A percentile compares a stretch with the other conserved stretches of the same genome.
phyloP scores from a whole-genome alignment of 768 basidiomycete species.

The Erythrobasidium yunnanense region DNA sequence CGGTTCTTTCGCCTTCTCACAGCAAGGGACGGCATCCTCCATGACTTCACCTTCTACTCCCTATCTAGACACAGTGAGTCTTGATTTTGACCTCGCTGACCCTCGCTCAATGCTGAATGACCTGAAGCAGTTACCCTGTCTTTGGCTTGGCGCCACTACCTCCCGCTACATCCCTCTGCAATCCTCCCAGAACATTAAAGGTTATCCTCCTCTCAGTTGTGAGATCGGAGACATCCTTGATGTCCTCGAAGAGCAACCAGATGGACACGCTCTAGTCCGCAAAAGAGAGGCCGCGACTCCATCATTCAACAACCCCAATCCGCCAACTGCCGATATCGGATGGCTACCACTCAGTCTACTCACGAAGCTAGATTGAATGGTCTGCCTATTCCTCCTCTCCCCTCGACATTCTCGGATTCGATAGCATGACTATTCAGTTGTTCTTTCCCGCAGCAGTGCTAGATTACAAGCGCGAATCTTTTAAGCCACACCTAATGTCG shows the following conservation, averaged over 20 bases:
- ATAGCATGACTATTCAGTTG: too few species aligned
- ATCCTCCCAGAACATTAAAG: background rate
- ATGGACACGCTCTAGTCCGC: conserved; percentile 5
- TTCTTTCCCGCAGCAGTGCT: too few species aligned
- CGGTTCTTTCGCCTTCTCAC: background rate
- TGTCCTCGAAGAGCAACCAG: conserved; percentile 4
- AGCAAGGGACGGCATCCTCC: background rate
- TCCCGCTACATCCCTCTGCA: background rate
- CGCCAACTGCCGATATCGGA: background rate
- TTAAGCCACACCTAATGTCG: too few species aligned
- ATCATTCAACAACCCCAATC: background rate
- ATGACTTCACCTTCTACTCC: background rate
- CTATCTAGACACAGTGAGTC: background rate
- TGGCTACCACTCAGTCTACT: conserved; percentile 3
- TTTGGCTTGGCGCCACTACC: background rate
- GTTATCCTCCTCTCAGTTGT: conserved; percentile 2
- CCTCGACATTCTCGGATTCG: too few species aligned
- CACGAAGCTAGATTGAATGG: background rate
- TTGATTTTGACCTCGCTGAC: background rate
- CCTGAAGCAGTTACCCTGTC: background rate
- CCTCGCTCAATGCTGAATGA: background rate
- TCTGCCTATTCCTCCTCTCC: background rate
- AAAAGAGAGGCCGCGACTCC: too few species aligned
- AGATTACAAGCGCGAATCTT: too few species aligned
- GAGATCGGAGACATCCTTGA: conserved; percentile 17